A percentile compares a stretch with the other conserved stretches of the same genome.
Evolutionary conservation across 139 green algal species (phyloP).

Genomic region (Chlorella sp.): DNA sequence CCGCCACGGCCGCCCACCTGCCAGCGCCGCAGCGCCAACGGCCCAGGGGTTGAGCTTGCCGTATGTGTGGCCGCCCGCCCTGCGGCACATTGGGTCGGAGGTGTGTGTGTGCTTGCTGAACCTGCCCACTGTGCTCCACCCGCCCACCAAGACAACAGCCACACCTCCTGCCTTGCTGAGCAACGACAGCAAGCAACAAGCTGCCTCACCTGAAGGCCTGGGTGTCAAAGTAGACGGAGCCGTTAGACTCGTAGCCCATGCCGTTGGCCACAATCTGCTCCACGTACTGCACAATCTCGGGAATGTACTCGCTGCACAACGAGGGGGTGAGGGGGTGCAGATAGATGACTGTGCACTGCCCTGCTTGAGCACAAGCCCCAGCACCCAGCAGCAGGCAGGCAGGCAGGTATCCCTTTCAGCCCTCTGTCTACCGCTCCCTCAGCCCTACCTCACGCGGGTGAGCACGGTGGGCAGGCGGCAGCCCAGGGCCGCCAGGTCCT

Average conservation of each 20-base stretch:
- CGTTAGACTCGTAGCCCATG: slow-evolving; percentile 89
- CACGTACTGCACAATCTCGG: slow-evolving; percentile 83
- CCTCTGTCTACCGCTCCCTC: too few species aligned
- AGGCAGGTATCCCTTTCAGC: too few species aligned
- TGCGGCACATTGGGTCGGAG: slow-evolving; percentile 14
- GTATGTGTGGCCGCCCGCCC: slow-evolving; percentile 83
- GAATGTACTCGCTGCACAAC: slow-evolving; percentile 86
- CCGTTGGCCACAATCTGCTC: slow-evolving; percentile 87
- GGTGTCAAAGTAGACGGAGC: slow-evolving; percentile 98
- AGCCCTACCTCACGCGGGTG: slow-evolving; percentile 84
- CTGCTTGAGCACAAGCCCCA: too few species aligned
- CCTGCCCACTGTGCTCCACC: too few species aligned
- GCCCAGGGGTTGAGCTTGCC: slow-evolving; percentile 92
- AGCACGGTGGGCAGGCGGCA: slow-evolving; percentile 84
- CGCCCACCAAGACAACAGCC: too few species aligned
- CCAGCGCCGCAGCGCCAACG: slow-evolving; percentile 76
- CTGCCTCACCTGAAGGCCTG: slow-evolving; percentile 80
- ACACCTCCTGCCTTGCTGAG: too few species aligned
- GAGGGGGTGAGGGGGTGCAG: too few species aligned
- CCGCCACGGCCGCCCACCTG: too few species aligned
- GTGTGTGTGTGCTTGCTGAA: not conserved
- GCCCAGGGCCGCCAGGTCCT: slow-evolving; percentile 92
- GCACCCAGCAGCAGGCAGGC: too few species aligned
- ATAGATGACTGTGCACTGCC: too few species aligned
- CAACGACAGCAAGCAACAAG: too few species aligned